Percentiles rank a stretch among this genome's conserved stretches.
phyloP scores from a whole-genome alignment of 2,329 filamentous ascomycete genomes.

The Ceratocystis cubensis region DNA sequence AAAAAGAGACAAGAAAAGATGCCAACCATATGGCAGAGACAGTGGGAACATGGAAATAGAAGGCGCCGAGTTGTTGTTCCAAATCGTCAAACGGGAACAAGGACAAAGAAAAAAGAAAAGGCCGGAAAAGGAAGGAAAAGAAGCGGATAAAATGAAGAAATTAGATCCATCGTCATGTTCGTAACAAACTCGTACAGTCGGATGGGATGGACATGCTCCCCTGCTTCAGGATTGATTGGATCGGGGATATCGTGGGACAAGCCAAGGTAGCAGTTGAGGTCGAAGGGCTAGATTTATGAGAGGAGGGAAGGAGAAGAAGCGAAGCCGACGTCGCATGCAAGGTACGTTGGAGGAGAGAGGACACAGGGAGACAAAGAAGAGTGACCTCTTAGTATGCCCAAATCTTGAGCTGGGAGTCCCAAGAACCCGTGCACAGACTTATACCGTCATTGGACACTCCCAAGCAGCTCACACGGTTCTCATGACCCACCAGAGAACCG shows the following conservation, averaged over 20 bases:
- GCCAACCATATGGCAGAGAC: slow-evolving; percentile 1
- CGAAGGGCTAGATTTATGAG: neutral
- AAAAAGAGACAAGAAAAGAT: slow-evolving; percentile 13
- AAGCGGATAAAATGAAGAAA: slow-evolving; percentile 10
- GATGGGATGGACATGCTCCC: slow-evolving; percentile 6
- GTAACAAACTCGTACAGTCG: slow-evolving; percentile 17
- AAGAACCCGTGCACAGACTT: slow-evolving; percentile 97
- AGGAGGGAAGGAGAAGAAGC: neutral
- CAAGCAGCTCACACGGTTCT: slow-evolving; percentile 97
- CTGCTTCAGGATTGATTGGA: neutral
- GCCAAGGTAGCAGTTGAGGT: neutral
- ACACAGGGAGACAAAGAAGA: neutral
- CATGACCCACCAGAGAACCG: slow-evolving; percentile 89
- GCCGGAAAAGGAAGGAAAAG: neutral
- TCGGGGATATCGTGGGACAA: neutral
- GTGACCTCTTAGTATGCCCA: slow-evolving; percentile 57
- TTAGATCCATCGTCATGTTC: slow-evolving; percentile 20
- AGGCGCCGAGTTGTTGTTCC: neutral
- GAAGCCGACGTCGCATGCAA: slow-evolving; percentile 13
- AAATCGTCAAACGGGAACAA: slow-evolving; percentile 2
- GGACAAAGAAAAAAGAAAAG: neutral
- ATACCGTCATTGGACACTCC: slow-evolving; percentile 98
- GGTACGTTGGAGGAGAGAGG: neutral
- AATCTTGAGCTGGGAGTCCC: slow-evolving; percentile 91
- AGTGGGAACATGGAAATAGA: neutral